phyloP scores from a whole-genome alignment of 2,329 filamentous ascomycete genomes.

The Pseudogymnoascus sp. region DNA sequence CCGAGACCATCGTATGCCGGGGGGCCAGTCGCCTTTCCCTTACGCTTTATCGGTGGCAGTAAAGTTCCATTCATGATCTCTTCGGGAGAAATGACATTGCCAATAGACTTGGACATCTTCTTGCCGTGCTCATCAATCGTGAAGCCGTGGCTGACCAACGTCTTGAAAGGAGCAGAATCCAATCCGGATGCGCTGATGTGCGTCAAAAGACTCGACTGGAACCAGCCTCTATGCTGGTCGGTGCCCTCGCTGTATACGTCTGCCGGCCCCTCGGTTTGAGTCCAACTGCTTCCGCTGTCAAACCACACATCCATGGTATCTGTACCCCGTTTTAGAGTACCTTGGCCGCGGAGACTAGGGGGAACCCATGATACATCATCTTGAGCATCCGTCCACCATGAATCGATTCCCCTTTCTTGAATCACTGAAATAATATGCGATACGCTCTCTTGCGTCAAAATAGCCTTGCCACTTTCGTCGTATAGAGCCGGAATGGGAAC shows the following conservation, averaged over 20 bases:
- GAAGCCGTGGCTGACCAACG: constrained; percentile 92
- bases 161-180: constrained; percentile 66
- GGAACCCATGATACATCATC: constrained; percentile 76
- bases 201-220: constrained; percentile 91
- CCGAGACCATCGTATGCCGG: constrained; percentile 65
- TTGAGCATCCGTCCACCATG: constrained; percentile 83
- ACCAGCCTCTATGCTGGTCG: constrained; percentile 97
- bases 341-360: constrained; percentile 48
- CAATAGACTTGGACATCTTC: constrained; percentile 98
- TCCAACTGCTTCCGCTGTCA: constrained; percentile 95
- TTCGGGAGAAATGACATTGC: constrained; percentile 74
- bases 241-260: constrained; percentile 92
- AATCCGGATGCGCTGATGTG: constrained; percentile 47
- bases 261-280: constrained; percentile 49
- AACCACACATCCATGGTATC: constrained; percentile 99
- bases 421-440: constrained; percentile 79
- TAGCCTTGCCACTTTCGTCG: constrained; percentile 61
- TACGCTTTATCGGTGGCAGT: constrained; percentile 60
- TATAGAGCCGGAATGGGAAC: constrained; percentile 93
- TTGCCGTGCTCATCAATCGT: constrained; percentile 82
- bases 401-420: constrained; percentile 71
- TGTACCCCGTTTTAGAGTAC: constrained; percentile 64
- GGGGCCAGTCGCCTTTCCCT: constrained; percentile 39
- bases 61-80: constrained; percentile 82
- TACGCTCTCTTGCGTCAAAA: constrained; percentile 74